A percentile compares a stretch with the other conserved stretches of the same genome.
Evolutionary conservation across 306 rosid species (phyloP).

Genomic region (Hippophae tibetana): DNA sequence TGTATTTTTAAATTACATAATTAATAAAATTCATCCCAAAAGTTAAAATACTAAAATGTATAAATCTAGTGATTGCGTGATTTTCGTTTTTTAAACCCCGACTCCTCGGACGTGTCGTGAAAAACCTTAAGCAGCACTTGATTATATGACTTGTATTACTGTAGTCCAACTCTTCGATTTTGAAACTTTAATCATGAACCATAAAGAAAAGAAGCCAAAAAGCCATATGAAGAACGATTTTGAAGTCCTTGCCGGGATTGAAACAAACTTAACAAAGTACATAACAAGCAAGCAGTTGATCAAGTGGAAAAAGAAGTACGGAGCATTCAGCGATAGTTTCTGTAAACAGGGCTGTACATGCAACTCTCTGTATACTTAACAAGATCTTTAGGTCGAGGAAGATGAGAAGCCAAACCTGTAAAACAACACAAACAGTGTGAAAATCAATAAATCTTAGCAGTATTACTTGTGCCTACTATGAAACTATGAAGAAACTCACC

Average conservation of each 20-base stretch:
- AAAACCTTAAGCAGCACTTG: too few relatives aligned
- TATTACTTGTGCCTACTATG: slow-evolving; percentile 1
- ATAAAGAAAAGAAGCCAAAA: neutral
- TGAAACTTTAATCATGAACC: too few relatives aligned
- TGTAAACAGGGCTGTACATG: slow-evolving; percentile 90
- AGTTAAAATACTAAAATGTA: too few relatives aligned
- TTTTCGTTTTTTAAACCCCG: too few relatives aligned
- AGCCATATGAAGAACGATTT: too few relatives aligned
- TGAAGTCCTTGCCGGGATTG: neutral
- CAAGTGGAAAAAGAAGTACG: neutral
- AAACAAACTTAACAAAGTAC: neutral
- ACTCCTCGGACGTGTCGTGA: too few relatives aligned
- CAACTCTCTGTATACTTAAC: slow-evolving; percentile 87
- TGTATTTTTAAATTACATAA: too few relatives aligned
- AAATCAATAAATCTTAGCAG: neutral
- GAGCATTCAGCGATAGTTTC: slow-evolving; percentile 53
- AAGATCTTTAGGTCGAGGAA: slow-evolving; percentile 87
- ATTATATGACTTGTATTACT: too few relatives aligned
- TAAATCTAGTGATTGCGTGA: too few relatives aligned
- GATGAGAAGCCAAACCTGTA: slow-evolving; percentile 82
- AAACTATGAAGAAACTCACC: slow-evolving; percentile 39
- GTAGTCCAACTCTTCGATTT: too few relatives aligned
- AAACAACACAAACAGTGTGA: slow-evolving; percentile 12
- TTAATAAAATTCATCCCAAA: too few relatives aligned
- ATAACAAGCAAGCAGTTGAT: neutral